Base-by-base conservation (phyloP, 345 rosid species). In the Eucalyptus lansdowneana region DNA sequence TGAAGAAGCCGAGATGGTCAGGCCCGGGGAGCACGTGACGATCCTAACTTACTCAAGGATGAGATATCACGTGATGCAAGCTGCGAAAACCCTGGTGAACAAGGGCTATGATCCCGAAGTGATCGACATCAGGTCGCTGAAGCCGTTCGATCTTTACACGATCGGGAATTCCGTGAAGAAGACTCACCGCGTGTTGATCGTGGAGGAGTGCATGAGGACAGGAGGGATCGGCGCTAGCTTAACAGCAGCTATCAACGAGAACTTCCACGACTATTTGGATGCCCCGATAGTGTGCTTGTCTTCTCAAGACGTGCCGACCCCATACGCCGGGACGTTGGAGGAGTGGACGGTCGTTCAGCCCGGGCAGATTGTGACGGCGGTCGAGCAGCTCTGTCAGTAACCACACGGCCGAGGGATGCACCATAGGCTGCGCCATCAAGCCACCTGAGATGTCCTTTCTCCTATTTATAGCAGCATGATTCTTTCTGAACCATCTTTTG, bases 61-160 rank as follows among this genome's bases (percentile, higher is more conserved):
- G 99, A 95, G 99, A 93, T 96, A 97, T 92, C 98, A 97, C 88
- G 99, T 97, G 90, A 97, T 97, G 99, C 98, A 96, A 93, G 99
- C 99, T 58, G 98, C 98, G 4, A 97, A 97, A 91, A 97, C 98
- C 17, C 89, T 97, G 89, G 99, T 96, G 89, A 96, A 95, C 95
- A 97, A 96, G 92, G 98, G 99, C 80, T 97, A 95, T 72, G 99
- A 96, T 90, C 99, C 99, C 1, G 99, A 97, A 91, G 98, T 97
- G 65, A 97, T 97, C 86, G 99, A 97, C 88, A 97, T 96, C 91
- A 95, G 99, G 93, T 97, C 99, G 14, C 89, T 97, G 91, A 97
- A 97, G 88, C 99, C 99, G 0, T 97, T 97, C 76, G 99, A 97
- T 89, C 98, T 97, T 37, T 51, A 96, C 95, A 97, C 95, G 2